Percentiles rank a stretch among this genome's conserved stretches.
Conservation (phyloP, 345 rosid genomes). For the Lepidium didymum region DNA sequence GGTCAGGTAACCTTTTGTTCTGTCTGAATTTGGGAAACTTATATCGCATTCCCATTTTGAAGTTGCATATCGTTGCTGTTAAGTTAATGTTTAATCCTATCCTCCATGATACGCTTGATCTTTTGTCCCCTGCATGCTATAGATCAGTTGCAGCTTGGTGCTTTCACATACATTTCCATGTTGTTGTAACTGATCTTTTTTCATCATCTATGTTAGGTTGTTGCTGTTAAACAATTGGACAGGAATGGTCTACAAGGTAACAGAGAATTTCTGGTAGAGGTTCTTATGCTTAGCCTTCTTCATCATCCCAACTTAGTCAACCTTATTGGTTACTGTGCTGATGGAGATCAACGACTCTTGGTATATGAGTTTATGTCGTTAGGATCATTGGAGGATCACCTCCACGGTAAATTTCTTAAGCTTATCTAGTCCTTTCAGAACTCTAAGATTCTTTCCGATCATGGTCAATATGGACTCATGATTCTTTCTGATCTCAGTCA, state of each 20-base stretch:
- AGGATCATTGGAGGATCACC: constrained; percentile 98
- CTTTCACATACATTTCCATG: neutral
- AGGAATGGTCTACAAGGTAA: constrained; percentile 98
- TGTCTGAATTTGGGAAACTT: neutral
- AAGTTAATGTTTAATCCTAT: neutral
- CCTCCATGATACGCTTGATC: neutral
- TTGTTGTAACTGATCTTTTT: neutral
- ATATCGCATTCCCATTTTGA: neutral
- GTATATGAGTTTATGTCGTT: constrained; percentile 96
- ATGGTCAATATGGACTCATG: constrained; percentile 4
- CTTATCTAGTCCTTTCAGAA: neutral
- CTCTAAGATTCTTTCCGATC: neutral
- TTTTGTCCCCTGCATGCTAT: neutral
- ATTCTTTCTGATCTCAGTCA: constrained; percentile 16
- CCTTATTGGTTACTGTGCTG: constrained; percentile 98
- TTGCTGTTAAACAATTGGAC: constrained; percentile 95
- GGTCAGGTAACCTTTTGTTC: constrained; percentile 85
- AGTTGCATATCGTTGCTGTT: neutral
- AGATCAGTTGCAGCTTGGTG: neutral
- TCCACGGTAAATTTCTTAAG: constrained; percentile 58
- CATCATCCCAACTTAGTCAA: constrained; percentile 94
- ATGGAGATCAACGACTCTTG: constrained; percentile 97
- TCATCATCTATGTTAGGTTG: constrained; percentile 44
- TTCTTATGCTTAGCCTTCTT: constrained; percentile 98
- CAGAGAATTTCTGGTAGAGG: constrained; percentile 96